phyloP scores from a whole-genome alignment of 1,284 basidiomycete genomes.

The Cryptococcus sp. region DNA sequence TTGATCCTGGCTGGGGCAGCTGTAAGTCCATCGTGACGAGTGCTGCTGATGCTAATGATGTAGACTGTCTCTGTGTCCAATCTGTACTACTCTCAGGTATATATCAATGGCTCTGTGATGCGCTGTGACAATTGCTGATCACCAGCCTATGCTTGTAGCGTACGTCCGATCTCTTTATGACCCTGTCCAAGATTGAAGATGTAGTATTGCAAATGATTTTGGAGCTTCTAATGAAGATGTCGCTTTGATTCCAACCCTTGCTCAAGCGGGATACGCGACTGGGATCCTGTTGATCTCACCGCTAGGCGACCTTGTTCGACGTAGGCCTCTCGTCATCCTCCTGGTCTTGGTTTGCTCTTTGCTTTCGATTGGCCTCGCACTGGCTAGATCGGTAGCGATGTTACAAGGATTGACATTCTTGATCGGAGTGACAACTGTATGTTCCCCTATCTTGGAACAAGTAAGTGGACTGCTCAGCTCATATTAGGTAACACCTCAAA shows the following conservation, averaged over 20 bases:
- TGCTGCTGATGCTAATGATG: background rate
- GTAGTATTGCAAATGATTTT: constrained; percentile 49
- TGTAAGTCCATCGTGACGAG: constrained; percentile 50
- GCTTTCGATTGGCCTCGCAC: constrained; percentile 58
- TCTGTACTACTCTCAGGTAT: constrained; percentile 60
- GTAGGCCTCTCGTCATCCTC: constrained; percentile 55
- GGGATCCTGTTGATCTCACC: constrained; percentile 63
- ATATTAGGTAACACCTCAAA: constrained; percentile 34
- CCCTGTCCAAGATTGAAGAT: background rate
- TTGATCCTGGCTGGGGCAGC: constrained; percentile 63
- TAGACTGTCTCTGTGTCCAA: constrained; percentile 51
- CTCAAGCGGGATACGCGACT: constrained; percentile 52
- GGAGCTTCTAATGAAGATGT: constrained; percentile 57
- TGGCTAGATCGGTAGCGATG: constrained; percentile 53
- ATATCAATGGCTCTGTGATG: no score
- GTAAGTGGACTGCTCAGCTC: constrained; percentile 47
- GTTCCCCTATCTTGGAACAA: background rate
- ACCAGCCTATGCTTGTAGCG: constrained; percentile 58
- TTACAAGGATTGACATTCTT: constrained; percentile 60
- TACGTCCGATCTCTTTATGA: constrained; percentile 7
- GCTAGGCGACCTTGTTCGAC: constrained; percentile 62
- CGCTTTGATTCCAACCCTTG: constrained; percentile 56
- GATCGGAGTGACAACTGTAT: constrained; percentile 52
- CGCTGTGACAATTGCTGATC: background rate
- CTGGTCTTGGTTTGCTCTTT: constrained; percentile 52